A percentile compares a stretch with the other conserved stretches of the same genome.
phyloP scores from a whole-genome alignment of 2,329 filamentous ascomycete species.

The Fonsecaea pugnacius region DNA sequence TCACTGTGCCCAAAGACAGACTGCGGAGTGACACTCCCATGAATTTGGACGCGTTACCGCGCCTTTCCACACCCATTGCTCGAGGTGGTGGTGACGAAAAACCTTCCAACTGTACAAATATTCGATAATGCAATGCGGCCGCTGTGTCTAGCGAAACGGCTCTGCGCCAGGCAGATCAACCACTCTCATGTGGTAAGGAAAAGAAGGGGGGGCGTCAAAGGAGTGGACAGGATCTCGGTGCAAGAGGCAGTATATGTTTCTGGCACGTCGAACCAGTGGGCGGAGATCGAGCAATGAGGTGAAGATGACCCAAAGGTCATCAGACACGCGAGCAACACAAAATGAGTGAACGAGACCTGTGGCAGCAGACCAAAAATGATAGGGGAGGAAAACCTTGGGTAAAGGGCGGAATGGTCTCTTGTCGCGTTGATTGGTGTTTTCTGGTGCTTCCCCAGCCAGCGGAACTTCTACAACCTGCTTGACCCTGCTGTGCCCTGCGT shows the following conservation, averaged over 20 bases:
- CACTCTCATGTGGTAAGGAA: conserved; percentile 18
- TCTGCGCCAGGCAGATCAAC: conserved; percentile 30
- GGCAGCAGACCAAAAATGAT: conserved; percentile 6
- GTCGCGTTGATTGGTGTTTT: conserved; percentile 19
- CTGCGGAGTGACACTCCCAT: conserved; percentile 43
- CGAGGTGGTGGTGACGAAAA: conserved; percentile 2
- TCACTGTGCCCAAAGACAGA: conserved; percentile 49
- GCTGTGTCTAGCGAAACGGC: not conserved
- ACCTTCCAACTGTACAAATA: not conserved
- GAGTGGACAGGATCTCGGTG: conserved; percentile 31
- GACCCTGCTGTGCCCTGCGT: conserved; percentile 18
- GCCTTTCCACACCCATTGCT: conserved; percentile 29
- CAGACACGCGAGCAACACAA: conserved; percentile 19
- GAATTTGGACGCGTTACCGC: conserved; percentile 37
- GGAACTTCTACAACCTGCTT: not conserved
- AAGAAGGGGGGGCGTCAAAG: conserved; percentile 20
- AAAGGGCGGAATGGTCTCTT: conserved; percentile 7
- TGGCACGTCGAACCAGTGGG: conserved; percentile 20
- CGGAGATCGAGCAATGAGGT: conserved; percentile 16
- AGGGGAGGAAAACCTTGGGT: conserved; percentile 14
- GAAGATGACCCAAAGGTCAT: conserved; percentile 21
- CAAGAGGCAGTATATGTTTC: conserved; percentile 11
- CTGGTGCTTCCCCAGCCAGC: not conserved
- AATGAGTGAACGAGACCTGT: conserved; percentile 12
- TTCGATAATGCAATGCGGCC: conserved; percentile 7